Percentiles rank a stretch among this genome's conserved stretches.
Conservation (phyloP, 1,284 basidiomycete species). For the Rhodotorula mucilaginosa region DNA sequence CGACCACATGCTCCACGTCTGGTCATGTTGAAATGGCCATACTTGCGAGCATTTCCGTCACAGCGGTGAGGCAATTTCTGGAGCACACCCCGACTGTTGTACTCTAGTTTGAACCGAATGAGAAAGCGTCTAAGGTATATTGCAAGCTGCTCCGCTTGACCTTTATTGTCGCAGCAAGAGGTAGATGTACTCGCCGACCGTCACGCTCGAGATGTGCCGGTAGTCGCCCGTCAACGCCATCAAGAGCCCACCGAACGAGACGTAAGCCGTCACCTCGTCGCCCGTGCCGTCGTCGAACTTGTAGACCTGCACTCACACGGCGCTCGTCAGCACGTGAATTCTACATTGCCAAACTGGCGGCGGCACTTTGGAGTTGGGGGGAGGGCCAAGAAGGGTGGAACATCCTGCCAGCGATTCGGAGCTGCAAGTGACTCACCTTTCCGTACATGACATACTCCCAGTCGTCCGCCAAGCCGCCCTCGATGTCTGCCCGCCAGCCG, state of each 20-base stretch:
- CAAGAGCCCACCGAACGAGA: conserved; percentile 92
- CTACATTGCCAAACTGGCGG: background rate
- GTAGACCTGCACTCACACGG: conserved; percentile 66
- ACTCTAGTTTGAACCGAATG: too few species aligned
- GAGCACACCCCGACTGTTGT: too few species aligned
- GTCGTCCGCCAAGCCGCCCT: conserved; percentile 82
- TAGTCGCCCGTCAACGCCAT: conserved; percentile 92
- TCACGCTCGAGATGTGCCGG: conserved; percentile 86
- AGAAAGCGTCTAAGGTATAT: background rate
- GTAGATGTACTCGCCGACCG: conserved; percentile 89
- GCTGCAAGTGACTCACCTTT: conserved; percentile 62
- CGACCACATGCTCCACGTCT: conserved; percentile 79
- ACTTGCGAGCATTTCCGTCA: too few species aligned
- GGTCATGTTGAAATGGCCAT: conserved; percentile 52
- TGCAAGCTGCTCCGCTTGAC: background rate
- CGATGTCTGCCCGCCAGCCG: conserved; percentile 89
- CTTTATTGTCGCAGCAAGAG: conserved; percentile 65
- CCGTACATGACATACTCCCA: conserved; percentile 99
- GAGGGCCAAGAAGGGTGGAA: background rate
- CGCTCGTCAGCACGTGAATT: background rate
- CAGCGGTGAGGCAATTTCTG: too few species aligned
- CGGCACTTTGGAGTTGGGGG: too few species aligned
- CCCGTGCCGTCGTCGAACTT: conserved; percentile 86
- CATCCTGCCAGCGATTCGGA: background rate
- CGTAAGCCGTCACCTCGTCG: conserved; percentile 89